Evolutionary conservation across 2,329 filamentous ascomycete genomes (phyloP).

Genomic region (Elsinoe australis): DNA sequence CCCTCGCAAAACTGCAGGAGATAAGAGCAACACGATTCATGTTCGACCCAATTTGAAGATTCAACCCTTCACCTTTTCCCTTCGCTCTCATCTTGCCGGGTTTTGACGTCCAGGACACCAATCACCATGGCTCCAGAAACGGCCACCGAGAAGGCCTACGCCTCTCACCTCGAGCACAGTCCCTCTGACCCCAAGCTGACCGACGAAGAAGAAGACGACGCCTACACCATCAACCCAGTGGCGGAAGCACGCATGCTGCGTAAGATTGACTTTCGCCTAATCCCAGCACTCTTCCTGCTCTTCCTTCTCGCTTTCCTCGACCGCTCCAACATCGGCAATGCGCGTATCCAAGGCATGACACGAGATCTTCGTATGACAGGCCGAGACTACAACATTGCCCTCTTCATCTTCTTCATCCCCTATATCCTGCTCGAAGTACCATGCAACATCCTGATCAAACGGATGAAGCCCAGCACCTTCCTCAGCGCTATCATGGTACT

Average conservation of each 20-base stretch:
- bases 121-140: neutral
- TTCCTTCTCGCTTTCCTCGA: constrained; percentile 52
- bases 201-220: constrained; percentile 7
- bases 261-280: constrained; percentile 46
- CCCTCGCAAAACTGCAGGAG: no score
- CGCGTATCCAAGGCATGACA: constrained; percentile 50
- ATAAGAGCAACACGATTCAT: no score
- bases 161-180: neutral
- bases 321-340: constrained; percentile 45
- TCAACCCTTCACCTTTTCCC: no score
- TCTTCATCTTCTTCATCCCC: constrained; percentile 39
- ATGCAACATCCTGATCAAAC: constrained; percentile 28
- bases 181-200: constrained; percentile 2
- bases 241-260: constrained; percentile 28
- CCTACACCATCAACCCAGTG: neutral
- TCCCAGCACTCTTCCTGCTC: constrained; percentile 48
- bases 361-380: constrained; percentile 57
- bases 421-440: constrained; percentile 44
- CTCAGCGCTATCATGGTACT: constrained; percentile 31
- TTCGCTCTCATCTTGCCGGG: no score
- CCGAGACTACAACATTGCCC: constrained; percentile 50
- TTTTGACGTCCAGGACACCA: no score
- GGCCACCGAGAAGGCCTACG: neutral
- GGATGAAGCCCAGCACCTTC: constrained; percentile 35
- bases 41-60: no score